Percentiles rank a stretch among this genome's conserved stretches.
Conservation (phyloP, 2,329 filamentous ascomycete genomes). For the Boeremia lycopersici region DNA sequence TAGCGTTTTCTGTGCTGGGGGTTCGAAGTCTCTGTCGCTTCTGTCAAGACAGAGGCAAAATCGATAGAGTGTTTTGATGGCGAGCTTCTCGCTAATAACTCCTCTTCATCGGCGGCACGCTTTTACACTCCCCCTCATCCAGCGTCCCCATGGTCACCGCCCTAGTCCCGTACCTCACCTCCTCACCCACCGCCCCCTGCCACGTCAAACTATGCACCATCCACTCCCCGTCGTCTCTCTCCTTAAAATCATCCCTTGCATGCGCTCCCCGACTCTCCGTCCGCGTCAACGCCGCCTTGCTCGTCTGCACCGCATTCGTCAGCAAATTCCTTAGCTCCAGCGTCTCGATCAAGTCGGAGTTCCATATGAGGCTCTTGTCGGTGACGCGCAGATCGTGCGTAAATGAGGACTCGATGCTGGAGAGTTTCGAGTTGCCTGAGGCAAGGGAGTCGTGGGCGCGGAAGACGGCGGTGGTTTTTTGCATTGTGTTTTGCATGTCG, state of each 20-base stretch:
- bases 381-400: slow-evolving; percentile 44
- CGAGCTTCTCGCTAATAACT: slow-evolving; percentile 31
- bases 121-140: slow-evolving; percentile 52
- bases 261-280: slow-evolving; percentile 56
- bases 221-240: slow-evolving; percentile 52
- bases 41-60: neutral
- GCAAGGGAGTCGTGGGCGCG: slow-evolving; percentile 49
- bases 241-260: slow-evolving; percentile 55
- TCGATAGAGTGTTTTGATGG: neutral
- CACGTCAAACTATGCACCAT: slow-evolving; percentile 57
- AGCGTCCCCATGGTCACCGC: slow-evolving; percentile 52
- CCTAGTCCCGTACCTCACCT: slow-evolving; percentile 52
- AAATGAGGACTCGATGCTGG: slow-evolving; percentile 47
- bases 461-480: slow-evolving; percentile 55
- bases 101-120: slow-evolving; percentile 46
- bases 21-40: no score
- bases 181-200: slow-evolving; percentile 49
- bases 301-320: slow-evolving; percentile 55
- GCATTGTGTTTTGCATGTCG: slow-evolving; percentile 56
- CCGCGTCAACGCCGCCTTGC: slow-evolving; percentile 50
- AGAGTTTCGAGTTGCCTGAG: slow-evolving; percentile 42
- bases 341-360: slow-evolving; percentile 56
- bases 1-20: no score
- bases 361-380: slow-evolving; percentile 57
- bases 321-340: slow-evolving; percentile 55